Conservation (phyloP, 352 stramenopile species). For the Plasmopara viticola region DNA sequence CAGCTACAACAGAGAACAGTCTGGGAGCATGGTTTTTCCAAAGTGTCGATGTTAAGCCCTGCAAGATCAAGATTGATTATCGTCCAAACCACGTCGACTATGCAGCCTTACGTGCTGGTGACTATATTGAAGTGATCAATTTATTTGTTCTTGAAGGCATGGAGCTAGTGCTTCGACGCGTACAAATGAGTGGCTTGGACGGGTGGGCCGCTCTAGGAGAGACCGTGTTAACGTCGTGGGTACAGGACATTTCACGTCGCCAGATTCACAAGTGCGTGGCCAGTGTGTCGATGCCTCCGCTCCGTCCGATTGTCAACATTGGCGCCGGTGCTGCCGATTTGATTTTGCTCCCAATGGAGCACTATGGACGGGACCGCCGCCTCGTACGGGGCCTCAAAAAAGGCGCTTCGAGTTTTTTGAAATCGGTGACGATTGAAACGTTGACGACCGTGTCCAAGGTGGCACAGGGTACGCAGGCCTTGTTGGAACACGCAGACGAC, state of each 20-base stretch:
- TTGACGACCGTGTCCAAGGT: conserved; percentile 81
- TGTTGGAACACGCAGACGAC: conserved; percentile 80
- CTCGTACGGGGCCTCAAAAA: conserved; percentile 83
- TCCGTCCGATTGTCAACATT: conserved; percentile 85
- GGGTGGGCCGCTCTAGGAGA: conserved; percentile 68
- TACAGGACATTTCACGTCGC: conserved; percentile 82
- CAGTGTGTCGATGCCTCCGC: conserved; percentile 79
- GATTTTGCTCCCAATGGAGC: conserved; percentile 81
- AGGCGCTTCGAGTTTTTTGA: conserved; percentile 81
- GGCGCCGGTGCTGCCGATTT: conserved; percentile 76
- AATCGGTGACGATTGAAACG: conserved; percentile 85
- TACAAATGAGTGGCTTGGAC: conserved; percentile 78
- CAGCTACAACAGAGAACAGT: conserved; percentile 36
- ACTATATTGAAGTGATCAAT: conserved; percentile 88
- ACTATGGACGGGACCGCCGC: conserved; percentile 76
- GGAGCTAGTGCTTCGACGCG: conserved; percentile 78
- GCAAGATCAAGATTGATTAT: conserved; percentile 90
- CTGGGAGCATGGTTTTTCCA: conserved; percentile 81
- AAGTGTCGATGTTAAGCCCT: conserved; percentile 79
- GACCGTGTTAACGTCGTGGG: conserved; percentile 77
- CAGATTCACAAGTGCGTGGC: conserved; percentile 88
- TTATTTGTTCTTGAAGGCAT: conserved; percentile 85
- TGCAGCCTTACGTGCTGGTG: conserved; percentile 64
- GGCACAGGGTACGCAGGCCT: conserved; percentile 70
- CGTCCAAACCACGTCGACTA: conserved; percentile 84